phyloP scores from a whole-genome alignment of 805 yeast genomes.

The Schwanniomyces yamadae region DNA sequence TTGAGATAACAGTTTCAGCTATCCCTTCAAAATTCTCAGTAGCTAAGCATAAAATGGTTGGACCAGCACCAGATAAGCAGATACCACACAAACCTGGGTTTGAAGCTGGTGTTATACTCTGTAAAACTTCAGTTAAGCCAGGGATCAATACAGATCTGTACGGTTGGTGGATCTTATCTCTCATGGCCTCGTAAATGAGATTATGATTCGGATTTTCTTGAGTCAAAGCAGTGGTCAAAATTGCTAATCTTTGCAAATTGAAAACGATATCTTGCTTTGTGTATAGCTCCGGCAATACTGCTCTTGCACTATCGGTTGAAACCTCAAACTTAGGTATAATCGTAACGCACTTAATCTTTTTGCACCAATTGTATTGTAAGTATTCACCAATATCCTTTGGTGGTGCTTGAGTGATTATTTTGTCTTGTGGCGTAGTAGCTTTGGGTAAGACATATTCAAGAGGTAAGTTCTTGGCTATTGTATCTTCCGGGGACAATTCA shows the following conservation, averaged over 20 bases:
- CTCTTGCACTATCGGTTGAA: constrained; percentile 86
- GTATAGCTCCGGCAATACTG: constrained; percentile 82
- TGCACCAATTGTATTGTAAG: constrained; percentile 80
- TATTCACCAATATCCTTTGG: constrained; percentile 87
- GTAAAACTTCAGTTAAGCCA: constrained; percentile 79
- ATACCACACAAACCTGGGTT: constrained; percentile 89
- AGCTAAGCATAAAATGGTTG: constrained; percentile 92
- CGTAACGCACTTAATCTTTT: constrained; percentile 80
- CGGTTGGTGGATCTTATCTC: constrained; percentile 96
- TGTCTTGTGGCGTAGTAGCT: constrained; percentile 56
- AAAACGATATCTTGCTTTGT: constrained; percentile 80
- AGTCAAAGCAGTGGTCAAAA: constrained; percentile 89
- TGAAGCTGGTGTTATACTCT: constrained; percentile 74
- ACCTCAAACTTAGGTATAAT: constrained; percentile 94
- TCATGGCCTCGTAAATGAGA: constrained; percentile 91
- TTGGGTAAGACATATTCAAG: constrained; percentile 80
- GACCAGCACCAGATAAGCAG: constrained; percentile 97
- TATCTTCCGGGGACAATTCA: constrained; percentile 70
- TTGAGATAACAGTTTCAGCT: constrained; percentile 68
- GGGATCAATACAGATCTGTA: constrained; percentile 90
- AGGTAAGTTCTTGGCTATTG: constrained; percentile 77
- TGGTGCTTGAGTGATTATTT: constrained; percentile 45
- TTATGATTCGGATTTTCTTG: constrained; percentile 77
- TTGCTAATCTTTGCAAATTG: constrained; percentile 90
- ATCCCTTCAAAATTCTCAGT: constrained; percentile 83